Evolutionary conservation across 306 rosid genomes (phyloP).

Genomic region (Prunus kanzakura): DNA sequence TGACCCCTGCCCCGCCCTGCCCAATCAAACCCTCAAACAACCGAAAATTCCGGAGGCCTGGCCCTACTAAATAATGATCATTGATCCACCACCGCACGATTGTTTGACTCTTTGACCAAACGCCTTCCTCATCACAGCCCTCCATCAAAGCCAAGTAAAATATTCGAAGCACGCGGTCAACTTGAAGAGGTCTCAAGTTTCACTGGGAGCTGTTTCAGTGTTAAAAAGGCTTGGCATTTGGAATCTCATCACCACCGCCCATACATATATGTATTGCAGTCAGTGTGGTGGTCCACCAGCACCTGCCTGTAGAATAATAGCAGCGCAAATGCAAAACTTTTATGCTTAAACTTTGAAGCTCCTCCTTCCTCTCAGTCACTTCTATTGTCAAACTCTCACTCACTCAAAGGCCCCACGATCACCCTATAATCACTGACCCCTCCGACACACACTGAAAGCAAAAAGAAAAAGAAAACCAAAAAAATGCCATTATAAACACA

Average conservation of each 20-base stretch:
- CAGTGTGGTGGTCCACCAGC: too few species aligned
- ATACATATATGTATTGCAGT: background rate
- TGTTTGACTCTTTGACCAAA: slow-evolving; percentile 8
- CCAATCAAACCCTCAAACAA: background rate
- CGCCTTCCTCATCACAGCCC: background rate
- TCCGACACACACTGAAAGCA: slow-evolving; percentile 24
- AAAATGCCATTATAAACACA: background rate
- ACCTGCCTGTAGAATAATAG: too few species aligned
- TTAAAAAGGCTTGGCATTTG: too few species aligned
- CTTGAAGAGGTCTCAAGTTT: too few species aligned
- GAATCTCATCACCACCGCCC: slow-evolving; percentile 22
- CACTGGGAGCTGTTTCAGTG: too few species aligned
- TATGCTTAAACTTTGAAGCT: background rate
- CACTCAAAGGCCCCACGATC: slow-evolving; percentile 4
- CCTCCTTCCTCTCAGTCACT: background rate
- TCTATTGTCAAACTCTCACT: background rate
- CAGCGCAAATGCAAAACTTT: too few species aligned
- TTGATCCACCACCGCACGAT: background rate
- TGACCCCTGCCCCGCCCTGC: background rate
- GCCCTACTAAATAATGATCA: background rate
- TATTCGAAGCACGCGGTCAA: too few species aligned
- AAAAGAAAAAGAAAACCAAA: background rate
- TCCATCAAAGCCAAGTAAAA: background rate
- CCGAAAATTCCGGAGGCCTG: background rate
- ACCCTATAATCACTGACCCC: slow-evolving; percentile 15